These are phyloP conservation scores for Populus euphratica DNA, from an alignment of 345 rosid genomes.

Conservation along the genomic window DNA sequence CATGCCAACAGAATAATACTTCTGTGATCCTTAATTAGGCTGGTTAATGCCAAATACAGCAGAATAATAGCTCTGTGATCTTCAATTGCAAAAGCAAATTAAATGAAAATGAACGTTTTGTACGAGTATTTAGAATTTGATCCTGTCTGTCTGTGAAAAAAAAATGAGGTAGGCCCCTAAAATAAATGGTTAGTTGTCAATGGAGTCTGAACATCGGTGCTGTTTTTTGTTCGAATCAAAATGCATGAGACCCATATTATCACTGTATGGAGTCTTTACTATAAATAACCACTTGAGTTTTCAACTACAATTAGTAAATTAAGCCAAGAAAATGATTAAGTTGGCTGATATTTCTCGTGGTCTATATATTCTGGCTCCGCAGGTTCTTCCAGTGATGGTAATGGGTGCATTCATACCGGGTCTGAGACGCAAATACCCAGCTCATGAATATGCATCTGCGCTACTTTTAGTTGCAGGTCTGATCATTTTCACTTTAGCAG, in stretches of 20 bases:
- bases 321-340: not conserved
- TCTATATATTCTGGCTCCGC: not conserved
- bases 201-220: not conserved
- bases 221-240: not conserved
- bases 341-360: too few species aligned
- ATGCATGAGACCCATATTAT: not conserved
- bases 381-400: slow-evolving; percentile 93
- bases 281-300: not conserved
- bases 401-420: slow-evolving; percentile 96
- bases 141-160: not conserved
- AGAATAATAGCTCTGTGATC: not conserved
- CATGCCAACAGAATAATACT: too few species aligned
- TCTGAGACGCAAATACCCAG: slow-evolving; percentile 71
- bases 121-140: not conserved
- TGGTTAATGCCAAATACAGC: not conserved
- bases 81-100: not conserved
- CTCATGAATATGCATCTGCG: slow-evolving; percentile 74
- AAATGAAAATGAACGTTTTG: not conserved
- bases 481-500: slow-evolving; percentile 86
- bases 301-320: not conserved
- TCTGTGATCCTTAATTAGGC: not conserved
- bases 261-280: not conserved
- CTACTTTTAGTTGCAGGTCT: slow-evolving; percentile 70
- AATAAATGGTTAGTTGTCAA: not conserved
- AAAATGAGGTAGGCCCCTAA: not conserved